Evolutionary conservation across 164 flowering plant genomes (phyloP).

Genomic region (Macadamia integrifolia): DNA sequence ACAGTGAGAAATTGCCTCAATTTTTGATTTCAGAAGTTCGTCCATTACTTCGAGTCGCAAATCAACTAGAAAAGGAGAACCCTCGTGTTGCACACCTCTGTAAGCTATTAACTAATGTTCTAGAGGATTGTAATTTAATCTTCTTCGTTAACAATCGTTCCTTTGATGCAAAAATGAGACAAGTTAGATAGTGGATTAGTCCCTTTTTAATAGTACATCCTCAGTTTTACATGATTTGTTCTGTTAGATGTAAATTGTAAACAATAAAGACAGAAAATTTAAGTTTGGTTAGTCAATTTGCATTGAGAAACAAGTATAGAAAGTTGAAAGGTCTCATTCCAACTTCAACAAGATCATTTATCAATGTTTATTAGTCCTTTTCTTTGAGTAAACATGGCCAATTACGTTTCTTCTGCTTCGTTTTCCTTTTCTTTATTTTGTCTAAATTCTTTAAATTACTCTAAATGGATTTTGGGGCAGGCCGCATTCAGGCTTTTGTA

Average conservation of each 20-base stretch:
- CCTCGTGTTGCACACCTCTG: conserved; percentile 88
- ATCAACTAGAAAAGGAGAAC: conserved; percentile 52
- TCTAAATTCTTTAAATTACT: not conserved
- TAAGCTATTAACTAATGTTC: conserved; percentile 22
- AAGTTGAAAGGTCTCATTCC: not conserved
- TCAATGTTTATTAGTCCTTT: too few relatives aligned
- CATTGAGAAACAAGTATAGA: not conserved
- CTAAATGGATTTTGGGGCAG: conserved; percentile 19
- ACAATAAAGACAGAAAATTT: not conserved
- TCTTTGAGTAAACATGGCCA: too few relatives aligned
- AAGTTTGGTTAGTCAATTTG: not conserved
- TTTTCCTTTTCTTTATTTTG: not conserved
- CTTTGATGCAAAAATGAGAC: not conserved
- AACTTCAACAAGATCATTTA: too few relatives aligned
- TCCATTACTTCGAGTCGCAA: conserved; percentile 82
- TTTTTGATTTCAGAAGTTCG: conserved; percentile 55
- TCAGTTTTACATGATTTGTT: not conserved
- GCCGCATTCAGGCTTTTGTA: conserved; percentile 76
- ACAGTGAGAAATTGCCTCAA: conserved; percentile 78
- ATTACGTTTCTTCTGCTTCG: not conserved
- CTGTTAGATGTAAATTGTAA: not conserved
- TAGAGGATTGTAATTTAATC: not conserved
- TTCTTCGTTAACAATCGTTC: not conserved
- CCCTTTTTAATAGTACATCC: not conserved
- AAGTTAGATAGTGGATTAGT: not conserved